phyloP scores from a whole-genome alignment of 2,329 filamentous ascomycete genomes.

The Ceratocystis ficicola region DNA sequence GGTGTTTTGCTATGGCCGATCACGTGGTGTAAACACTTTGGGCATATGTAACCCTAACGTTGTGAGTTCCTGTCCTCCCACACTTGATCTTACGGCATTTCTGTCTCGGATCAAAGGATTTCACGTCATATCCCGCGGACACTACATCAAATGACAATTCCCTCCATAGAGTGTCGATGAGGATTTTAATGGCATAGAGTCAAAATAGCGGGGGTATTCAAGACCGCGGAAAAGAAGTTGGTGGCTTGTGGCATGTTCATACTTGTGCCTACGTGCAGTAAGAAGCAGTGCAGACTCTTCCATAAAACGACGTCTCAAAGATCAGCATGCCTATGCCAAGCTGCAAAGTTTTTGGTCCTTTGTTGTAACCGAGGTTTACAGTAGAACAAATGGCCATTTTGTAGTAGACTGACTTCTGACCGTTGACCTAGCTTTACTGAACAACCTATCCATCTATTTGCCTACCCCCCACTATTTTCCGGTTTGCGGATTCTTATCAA shows the following conservation, averaged over 20 bases:
- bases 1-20: no score
- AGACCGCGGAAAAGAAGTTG: conserved; percentile 5
- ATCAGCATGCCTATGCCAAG: no score
- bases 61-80: neutral
- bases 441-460: neutral
- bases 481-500: neutral
- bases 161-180: neutral
- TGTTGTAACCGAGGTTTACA: no score
- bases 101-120: neutral
- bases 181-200: neutral
- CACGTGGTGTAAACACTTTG: neutral
- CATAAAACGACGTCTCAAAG: no score
- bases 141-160: neutral
- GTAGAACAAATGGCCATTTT: no score
- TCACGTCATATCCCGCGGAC: neutral
- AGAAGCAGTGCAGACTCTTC: neutral
- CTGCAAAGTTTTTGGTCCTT: no score
- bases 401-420: no score
- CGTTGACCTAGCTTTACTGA: no score
- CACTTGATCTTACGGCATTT: neutral
- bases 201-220: neutral
- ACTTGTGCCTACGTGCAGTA: neutral
- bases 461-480: conserved; percentile 6
- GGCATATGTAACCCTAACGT: neutral
- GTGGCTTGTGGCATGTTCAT: neutral